Evolutionary conservation across 1,284 basidiomycete genomes (phyloP), one percentile per base, ranked within the genome.

Genomic region (Kwoniella shivajii): DNA sequence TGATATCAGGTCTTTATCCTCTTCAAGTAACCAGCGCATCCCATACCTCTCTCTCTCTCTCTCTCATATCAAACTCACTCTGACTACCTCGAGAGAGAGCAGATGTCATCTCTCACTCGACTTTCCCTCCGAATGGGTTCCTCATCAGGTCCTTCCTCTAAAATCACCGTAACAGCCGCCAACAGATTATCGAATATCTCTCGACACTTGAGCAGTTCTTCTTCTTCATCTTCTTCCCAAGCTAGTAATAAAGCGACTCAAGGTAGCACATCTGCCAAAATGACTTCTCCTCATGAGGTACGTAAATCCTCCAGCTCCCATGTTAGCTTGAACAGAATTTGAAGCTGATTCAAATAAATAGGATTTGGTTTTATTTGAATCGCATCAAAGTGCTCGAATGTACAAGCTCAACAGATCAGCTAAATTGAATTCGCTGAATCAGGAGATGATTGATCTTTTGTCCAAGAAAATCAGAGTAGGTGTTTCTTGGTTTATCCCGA

Each of bases 391-490:
- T 22, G 61, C 68, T 3, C 57, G 66, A 50, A 43, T 70, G 9
- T 74, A 73, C 68, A 67, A 65, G 52, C 66, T 75, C 37, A 71
- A 98, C 74, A 84, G 94, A 50, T 85, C 90, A 3, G 79, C 79
- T 63, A 91, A 92, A 75, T 82, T 92, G 43, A 99, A 99, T 80
- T 87, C 92, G 2, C 83, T 99, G 52, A 86, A 93, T 75, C 80
- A 84, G 50, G 80, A 85, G 41, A 98, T 98, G 92, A 85, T 99
- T 48, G 76, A 84, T 30, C 71, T 85, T 16, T 82, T 99, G 24
- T 81, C 84, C 37, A 82, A 84, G 14, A 86, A 75, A 56, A 57
- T 69, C 41, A 60, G 63, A 54, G 74, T 76, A 55, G 54, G 70
- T 64, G 7, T 16, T 14, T 9, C 2, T 26, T 11, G 11, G 16